Conservation (phyloP, 2,329 filamentous ascomycete genomes). For the Lojkania enalia region DNA sequence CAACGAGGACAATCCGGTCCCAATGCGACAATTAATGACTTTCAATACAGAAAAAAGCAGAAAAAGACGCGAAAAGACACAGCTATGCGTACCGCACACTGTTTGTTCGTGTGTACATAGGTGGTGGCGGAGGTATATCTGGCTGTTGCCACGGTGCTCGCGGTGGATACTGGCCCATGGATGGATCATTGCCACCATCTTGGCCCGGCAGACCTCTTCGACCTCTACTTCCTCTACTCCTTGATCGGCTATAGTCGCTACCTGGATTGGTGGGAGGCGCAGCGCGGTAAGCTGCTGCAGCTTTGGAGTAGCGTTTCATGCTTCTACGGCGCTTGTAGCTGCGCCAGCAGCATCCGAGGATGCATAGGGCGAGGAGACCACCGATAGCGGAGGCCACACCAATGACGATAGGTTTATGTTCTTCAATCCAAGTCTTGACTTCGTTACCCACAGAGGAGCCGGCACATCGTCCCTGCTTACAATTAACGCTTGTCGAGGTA, state of each 20-base stretch:
- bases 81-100: conserved; percentile 26
- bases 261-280: conserved; percentile 1
- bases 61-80: background rate
- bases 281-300: conserved; percentile 14
- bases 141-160: background rate
- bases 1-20: too few species aligned
- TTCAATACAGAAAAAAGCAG: too few species aligned
- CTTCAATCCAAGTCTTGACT: conserved; percentile 73
- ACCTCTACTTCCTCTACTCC: conserved; percentile 1
- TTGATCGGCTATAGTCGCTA: conserved; percentile 1
- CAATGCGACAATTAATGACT: too few species aligned
- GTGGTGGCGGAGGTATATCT: conserved; percentile 9
- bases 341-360: conserved; percentile 68
- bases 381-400: conserved; percentile 74
- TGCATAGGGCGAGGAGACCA: conserved; percentile 64
- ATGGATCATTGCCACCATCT: conserved; percentile 5
- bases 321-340: conserved; percentile 47
- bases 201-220: conserved; percentile 5
- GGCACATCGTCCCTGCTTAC: conserved; percentile 71
- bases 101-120: conserved; percentile 10
- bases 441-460: conserved; percentile 71
- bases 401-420: conserved; percentile 81
- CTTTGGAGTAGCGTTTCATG: conserved; percentile 26
- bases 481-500: too few species aligned
- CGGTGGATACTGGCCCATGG: background rate